A percentile compares a stretch with the other conserved stretches of the same genome.
Conservation (phyloP, 208 protist genomes). For the Phytomonas sp. region DNA sequence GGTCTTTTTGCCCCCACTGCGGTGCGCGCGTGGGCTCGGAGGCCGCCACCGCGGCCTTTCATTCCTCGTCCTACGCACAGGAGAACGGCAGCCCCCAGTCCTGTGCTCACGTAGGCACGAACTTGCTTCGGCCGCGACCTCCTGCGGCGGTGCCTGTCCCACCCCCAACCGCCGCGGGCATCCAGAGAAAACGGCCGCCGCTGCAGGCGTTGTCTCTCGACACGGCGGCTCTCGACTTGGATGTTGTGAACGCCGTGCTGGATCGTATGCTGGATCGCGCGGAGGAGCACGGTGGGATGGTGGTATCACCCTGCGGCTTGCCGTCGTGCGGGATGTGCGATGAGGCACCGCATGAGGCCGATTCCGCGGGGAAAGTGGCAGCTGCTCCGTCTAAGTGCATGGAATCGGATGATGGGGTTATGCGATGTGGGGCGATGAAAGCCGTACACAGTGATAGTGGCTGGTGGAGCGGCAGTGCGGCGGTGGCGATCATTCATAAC, state of each 20-base stretch:
- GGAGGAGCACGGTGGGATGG: neutral
- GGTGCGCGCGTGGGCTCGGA: no score
- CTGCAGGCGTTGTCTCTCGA: neutral
- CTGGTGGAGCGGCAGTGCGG: constrained; percentile 23
- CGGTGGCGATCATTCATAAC: constrained; percentile 39
- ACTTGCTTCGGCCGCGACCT: no score
- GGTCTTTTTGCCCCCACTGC: no score
- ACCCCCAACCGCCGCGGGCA: neutral
- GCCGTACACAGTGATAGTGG: neutral
- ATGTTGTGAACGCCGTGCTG: constrained; percentile 27
- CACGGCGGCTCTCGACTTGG: constrained; percentile 13
- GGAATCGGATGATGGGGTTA: no score
- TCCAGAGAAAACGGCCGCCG: neutral
- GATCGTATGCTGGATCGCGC: constrained; percentile 16
- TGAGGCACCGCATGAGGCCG: no score
- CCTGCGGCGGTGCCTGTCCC: neutral
- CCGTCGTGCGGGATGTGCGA: constrained; percentile 27
- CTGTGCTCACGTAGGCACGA: no score
- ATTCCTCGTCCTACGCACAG: no score
- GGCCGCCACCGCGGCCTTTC: no score
- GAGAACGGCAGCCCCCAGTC: no score
- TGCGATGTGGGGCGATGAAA: neutral
- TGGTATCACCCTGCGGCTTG: constrained; percentile 24
- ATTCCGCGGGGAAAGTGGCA: neutral
- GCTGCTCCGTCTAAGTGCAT: no score